Evolutionary conservation across 2,329 filamentous ascomycete genomes (phyloP).

Genomic region (Drechslera avenae): DNA sequence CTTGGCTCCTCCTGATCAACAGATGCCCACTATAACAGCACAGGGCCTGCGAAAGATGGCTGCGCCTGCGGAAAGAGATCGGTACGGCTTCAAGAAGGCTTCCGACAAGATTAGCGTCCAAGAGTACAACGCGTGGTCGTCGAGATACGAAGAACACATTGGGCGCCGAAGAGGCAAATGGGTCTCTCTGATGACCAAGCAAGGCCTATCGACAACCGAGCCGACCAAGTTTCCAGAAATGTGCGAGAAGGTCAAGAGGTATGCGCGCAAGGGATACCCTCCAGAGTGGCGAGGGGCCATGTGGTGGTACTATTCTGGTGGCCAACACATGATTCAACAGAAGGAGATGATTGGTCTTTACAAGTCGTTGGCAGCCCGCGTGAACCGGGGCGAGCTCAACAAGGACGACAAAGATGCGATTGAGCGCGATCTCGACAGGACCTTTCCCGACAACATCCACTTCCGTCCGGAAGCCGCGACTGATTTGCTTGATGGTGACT

Average conservation of each 20-base stretch:
- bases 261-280: constrained; percentile 90
- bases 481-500: constrained; percentile 35
- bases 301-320: constrained; percentile 96
- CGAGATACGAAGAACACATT: constrained; percentile 74
- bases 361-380: constrained; percentile 68
- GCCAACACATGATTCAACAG: constrained; percentile 76
- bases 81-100: constrained; percentile 90
- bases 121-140: constrained; percentile 83
- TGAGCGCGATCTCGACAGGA: constrained; percentile 89
- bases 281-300: constrained; percentile 93
- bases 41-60: constrained; percentile 24
- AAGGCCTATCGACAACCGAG: constrained; percentile 70
- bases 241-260: constrained; percentile 83
- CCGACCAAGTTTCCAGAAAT: constrained; percentile 80
- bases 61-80: constrained; percentile 63
- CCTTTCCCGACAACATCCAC: constrained; percentile 90
- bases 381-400: constrained; percentile 66
- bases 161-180: constrained; percentile 80
- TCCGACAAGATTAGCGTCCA: constrained; percentile 77
- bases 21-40: constrained; percentile 8
- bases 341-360: constrained; percentile 72
- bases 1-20: constrained; percentile 2
- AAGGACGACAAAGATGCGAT: constrained; percentile 85
- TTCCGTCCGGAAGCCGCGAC: constrained; percentile 71
- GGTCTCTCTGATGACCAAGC: constrained; percentile 76